These are phyloP conservation scores for Hypericum perforatum DNA, from an alignment of 345 rosid genomes.

Conservation along the genomic window DNA sequence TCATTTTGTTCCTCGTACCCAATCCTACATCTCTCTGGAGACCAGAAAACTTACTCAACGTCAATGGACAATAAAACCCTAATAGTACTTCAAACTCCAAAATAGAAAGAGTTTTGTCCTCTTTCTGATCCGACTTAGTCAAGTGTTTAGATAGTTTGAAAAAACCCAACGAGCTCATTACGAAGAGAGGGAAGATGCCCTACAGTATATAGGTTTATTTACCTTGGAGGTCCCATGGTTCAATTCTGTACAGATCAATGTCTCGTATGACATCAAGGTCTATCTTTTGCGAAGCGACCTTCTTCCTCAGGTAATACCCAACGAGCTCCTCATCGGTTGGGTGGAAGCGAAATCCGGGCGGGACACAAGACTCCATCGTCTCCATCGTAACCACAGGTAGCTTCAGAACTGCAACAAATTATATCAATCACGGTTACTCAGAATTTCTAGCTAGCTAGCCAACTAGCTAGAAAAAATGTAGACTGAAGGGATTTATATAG, in stretches of 20 bases:
- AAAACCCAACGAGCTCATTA: too few relatives aligned
- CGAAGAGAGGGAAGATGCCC: too few relatives aligned
- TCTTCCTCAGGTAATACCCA: constrained; percentile 92
- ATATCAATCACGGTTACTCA: constrained; percentile 15
- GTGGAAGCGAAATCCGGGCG: constrained; percentile 96
- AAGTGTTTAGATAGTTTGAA: too few relatives aligned
- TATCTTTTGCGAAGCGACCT: constrained; percentile 89
- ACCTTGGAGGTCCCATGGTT: constrained; percentile 99
- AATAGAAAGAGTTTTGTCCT: too few relatives aligned
- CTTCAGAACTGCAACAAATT: constrained; percentile 34
- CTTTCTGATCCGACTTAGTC: too few relatives aligned
- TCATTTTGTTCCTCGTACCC: constrained; percentile 93
- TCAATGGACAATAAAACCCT: too few relatives aligned
- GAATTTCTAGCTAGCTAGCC: too few relatives aligned
- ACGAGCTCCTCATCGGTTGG: constrained; percentile 98
- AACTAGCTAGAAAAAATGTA: too few relatives aligned
- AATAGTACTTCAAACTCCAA: background rate
- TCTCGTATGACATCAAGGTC: constrained; percentile 96
- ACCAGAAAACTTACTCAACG: background rate
- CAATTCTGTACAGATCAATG: constrained; percentile 90
- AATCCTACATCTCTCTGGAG: constrained; percentile 64
- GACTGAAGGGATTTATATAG: too few relatives aligned
- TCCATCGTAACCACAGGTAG: constrained; percentile 35
- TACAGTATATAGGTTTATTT: background rate
- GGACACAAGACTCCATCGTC: constrained; percentile 83